These are phyloP conservation scores for Arctostaphylos glauca DNA, from an alignment of 148 eudicot species.

Conservation along the genomic window DNA sequence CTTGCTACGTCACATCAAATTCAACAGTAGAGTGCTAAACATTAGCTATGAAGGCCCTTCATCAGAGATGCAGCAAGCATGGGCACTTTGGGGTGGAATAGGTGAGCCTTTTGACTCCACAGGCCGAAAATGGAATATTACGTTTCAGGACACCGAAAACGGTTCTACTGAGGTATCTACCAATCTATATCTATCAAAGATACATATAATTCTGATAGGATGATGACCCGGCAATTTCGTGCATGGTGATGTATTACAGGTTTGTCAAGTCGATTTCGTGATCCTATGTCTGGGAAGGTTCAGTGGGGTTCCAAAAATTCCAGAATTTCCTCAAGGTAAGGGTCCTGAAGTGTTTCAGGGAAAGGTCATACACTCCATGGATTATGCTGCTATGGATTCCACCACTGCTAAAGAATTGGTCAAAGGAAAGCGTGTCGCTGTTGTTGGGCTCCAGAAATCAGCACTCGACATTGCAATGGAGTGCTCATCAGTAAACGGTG, in stretches of 20 bases:
- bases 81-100: slow-evolving; percentile 60
- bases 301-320: slow-evolving; percentile 53
- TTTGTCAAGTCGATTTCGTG: slow-evolving; percentile 45
- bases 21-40: slow-evolving; percentile 43
- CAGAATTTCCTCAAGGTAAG: slow-evolving; percentile 51
- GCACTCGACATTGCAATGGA: slow-evolving; percentile 69
- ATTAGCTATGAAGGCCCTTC: slow-evolving; percentile 46
- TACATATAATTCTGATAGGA: not conserved
- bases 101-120: slow-evolving; percentile 43
- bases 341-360: slow-evolving; percentile 61
- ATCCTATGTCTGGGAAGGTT: slow-evolving; percentile 60
- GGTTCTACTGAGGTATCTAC: slow-evolving; percentile 35
- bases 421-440: slow-evolving; percentile 46
- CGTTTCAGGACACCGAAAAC: slow-evolving; percentile 27
- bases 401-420: slow-evolving; percentile 35
- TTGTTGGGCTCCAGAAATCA: slow-evolving; percentile 66
- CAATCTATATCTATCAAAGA: no score
- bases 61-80: slow-evolving; percentile 34
- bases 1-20: slow-evolving; percentile 40
- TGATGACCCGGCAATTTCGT: not conserved
- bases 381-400: slow-evolving; percentile 42
- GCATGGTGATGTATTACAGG: slow-evolving; percentile 24
- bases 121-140: slow-evolving; percentile 52
- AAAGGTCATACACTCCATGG: slow-evolving; percentile 66
- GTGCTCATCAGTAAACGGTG: slow-evolving; percentile 48